These are phyloP conservation scores for Fraxinus dipetala DNA, from an alignment of 305 asterid genomes.

Conservation along the genomic window DNA sequence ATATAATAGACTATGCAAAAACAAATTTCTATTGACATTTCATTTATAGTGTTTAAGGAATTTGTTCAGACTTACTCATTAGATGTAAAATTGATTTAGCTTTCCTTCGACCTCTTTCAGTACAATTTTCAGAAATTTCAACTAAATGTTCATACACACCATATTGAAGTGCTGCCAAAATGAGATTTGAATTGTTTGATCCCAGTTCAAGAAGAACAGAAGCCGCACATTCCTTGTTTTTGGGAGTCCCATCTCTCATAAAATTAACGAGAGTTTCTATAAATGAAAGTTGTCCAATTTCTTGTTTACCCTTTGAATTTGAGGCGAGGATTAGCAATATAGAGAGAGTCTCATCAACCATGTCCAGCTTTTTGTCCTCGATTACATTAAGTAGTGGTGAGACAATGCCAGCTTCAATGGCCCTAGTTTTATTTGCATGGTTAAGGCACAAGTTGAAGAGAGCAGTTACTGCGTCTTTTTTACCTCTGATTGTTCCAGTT, in stretches of 20 bases:
- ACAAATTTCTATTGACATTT: slow-evolving; percentile 11
- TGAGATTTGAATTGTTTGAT: slow-evolving; percentile 45
- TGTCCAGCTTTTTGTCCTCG: slow-evolving; percentile 50
- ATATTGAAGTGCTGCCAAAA: slow-evolving; percentile 75
- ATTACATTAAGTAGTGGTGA: slow-evolving; percentile 47
- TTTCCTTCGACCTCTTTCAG: slow-evolving; percentile 78
- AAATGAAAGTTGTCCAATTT: slow-evolving; percentile 61
- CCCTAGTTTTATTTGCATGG: slow-evolving; percentile 47
- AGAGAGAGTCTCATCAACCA: slow-evolving; percentile 69
- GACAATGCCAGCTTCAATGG: slow-evolving; percentile 65
- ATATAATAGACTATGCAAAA: not conserved
- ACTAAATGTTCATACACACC: slow-evolving; percentile 69
- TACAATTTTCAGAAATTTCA: slow-evolving; percentile 61
- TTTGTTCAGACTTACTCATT: slow-evolving; percentile 57
- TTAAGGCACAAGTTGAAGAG: slow-evolving; percentile 68
- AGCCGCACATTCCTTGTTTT: slow-evolving; percentile 78
- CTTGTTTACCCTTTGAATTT: slow-evolving; percentile 54
- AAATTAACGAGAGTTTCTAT: slow-evolving; percentile 54
- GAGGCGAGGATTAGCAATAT: slow-evolving; percentile 51
- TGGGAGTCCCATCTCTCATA: slow-evolving; percentile 56
- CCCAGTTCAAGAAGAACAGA: slow-evolving; percentile 74
- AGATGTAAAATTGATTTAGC: slow-evolving; percentile 58
- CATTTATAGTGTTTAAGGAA: slow-evolving; percentile 29
- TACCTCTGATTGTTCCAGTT: slow-evolving; percentile 70
- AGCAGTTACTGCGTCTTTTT: slow-evolving; percentile 79